Conservation (phyloP, 192 early-diverging fungal species). For the Podila epicladia region DNA sequence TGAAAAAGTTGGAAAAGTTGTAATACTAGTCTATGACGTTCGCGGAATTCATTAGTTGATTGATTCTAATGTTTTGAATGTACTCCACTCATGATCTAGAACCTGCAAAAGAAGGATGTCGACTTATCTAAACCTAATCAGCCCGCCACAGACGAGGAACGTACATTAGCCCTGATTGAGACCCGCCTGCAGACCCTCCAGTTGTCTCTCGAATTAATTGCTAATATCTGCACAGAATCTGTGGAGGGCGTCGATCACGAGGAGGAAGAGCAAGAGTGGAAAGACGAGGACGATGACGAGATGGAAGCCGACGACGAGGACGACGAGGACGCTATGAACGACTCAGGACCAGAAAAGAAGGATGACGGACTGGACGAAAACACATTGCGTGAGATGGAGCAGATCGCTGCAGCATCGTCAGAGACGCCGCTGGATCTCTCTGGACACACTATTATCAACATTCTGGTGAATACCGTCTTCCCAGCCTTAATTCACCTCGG, state of each 20-base stretch:
- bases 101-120: slow-evolving; percentile 32
- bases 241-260: slow-evolving; percentile 50
- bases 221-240: slow-evolving; percentile 83
- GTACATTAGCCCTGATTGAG: slow-evolving; percentile 57
- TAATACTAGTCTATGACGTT: neutral
- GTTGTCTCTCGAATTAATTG: slow-evolving; percentile 81
- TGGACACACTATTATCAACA: slow-evolving; percentile 54
- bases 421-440: slow-evolving; percentile 53
- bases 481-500: slow-evolving; percentile 59
- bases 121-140: slow-evolving; percentile 47
- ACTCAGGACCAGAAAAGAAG: slow-evolving; percentile 44
- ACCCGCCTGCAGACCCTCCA: slow-evolving; percentile 69
- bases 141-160: slow-evolving; percentile 28
- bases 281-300: slow-evolving; percentile 46
- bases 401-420: slow-evolving; percentile 51
- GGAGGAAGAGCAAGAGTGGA: slow-evolving; percentile 25
- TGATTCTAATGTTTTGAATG: too few relatives aligned
- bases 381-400: slow-evolving; percentile 53
- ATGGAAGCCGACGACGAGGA: slow-evolving; percentile 59
- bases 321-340: slow-evolving; percentile 54
- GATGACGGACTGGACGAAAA: slow-evolving; percentile 57
- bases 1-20: neutral
- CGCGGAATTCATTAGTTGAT: neutral
- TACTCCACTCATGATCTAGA: slow-evolving; percentile 8
- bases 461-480: slow-evolving; percentile 58